These are phyloP conservation scores for Syzygium oleosum DNA, from an alignment of 345 rosid species.

Conservation along the genomic window DNA sequence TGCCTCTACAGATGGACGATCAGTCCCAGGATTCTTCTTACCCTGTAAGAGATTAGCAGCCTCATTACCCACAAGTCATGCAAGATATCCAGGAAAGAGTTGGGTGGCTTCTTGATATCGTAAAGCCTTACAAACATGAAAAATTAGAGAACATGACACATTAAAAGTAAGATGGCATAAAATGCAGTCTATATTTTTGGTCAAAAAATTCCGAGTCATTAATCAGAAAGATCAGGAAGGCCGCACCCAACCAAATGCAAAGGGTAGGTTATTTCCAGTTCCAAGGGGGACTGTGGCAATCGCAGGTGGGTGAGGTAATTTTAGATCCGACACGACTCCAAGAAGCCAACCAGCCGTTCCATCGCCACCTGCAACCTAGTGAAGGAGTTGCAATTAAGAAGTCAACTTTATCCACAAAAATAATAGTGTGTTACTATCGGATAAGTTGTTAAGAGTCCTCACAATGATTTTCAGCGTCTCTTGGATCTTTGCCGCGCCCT, in stretches of 20 bases:
- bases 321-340: conserved; percentile 66
- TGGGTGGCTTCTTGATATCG: not conserved
- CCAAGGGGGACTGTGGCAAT: conserved; percentile 66
- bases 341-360: conserved; percentile 78
- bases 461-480: conserved; percentile 51
- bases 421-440: not conserved
- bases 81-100: not conserved
- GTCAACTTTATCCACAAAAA: not conserved
- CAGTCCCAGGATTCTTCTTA: conserved; percentile 70
- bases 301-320: conserved; percentile 57
- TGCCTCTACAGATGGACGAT: conserved; percentile 24
- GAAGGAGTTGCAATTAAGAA: not conserved
- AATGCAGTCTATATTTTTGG: not conserved
- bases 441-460: not conserved
- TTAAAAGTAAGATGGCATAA: not conserved
- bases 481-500: conserved; percentile 35
- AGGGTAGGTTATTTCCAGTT: conserved; percentile 73
- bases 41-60: conserved; percentile 27
- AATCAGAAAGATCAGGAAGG: not conserved
- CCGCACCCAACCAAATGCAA: conserved; percentile 73
- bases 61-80: not conserved
- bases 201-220: not conserved
- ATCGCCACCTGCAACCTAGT: conserved; percentile 74
- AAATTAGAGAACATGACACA: not conserved
- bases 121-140: not conserved